Percentiles rank a stretch among this genome's conserved stretches.
Conservation (phyloP, 2,329 filamentous ascomycete species). For the Exophiala phaeomuriformis region DNA sequence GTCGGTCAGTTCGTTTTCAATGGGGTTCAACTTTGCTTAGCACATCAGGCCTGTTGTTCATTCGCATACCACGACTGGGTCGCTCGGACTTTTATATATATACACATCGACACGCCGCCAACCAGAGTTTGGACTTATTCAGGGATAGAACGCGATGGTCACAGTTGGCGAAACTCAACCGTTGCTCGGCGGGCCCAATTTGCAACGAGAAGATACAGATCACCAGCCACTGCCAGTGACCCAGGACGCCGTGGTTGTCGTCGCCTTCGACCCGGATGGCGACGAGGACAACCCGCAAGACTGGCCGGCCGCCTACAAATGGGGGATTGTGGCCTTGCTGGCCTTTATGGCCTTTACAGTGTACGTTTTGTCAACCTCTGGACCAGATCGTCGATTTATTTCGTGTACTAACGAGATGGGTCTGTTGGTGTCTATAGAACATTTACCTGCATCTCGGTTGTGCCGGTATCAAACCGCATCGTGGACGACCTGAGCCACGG, state of each 20-base stretch:
- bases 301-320: conserved; percentile 25
- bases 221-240: neutral
- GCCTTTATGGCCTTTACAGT: conserved; percentile 26
- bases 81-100: neutral
- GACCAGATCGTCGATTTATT: no score
- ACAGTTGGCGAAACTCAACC: neutral
- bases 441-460: conserved; percentile 51
- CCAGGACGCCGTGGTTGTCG: conserved; percentile 4
- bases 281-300: conserved; percentile 27
- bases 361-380: conserved; percentile 1
- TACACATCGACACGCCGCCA: neutral
- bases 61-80: no score
- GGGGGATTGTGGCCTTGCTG: conserved; percentile 23
- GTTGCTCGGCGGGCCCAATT: neutral
- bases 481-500: conserved; percentile 39
- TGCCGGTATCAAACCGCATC: conserved; percentile 49
- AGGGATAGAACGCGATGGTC: neutral
- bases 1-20: no score
- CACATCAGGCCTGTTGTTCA: no score
- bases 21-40: no score
- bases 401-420: neutral
- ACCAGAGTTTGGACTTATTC: no score
- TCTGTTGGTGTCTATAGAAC: conserved; percentile 38
- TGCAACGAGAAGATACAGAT: neutral
- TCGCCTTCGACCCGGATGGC: conserved; percentile 24